These are phyloP conservation scores for Peribolospora baueri DNA, from an alignment of 768 basidiomycete species.

Conservation along the genomic window DNA sequence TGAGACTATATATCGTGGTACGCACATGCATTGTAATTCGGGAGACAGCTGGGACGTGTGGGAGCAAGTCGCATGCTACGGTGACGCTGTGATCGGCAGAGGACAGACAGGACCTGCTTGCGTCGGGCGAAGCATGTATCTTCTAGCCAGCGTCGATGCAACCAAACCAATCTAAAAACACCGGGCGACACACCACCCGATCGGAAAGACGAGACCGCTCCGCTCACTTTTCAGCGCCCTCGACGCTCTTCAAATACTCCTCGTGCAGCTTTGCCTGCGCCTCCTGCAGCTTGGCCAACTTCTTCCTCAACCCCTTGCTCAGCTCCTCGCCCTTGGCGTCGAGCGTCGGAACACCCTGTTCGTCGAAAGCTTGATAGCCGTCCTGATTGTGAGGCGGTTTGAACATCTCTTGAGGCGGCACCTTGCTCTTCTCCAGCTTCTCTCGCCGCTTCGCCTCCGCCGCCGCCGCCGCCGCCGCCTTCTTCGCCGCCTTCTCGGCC, in stretches of 20 bases:
- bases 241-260: constrained; percentile 24
- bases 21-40: no score
- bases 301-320: constrained; percentile 58
- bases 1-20: no score
- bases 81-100: no score
- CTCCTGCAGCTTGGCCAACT: constrained; percentile 43
- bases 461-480: constrained; percentile 18
- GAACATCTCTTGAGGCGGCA: constrained; percentile 54
- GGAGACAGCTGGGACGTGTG: no score
- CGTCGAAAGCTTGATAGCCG: constrained; percentile 62
- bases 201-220: no score
- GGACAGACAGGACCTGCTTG: no score
- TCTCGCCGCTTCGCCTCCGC: constrained; percentile 33
- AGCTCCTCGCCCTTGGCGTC: constrained; percentile 64
- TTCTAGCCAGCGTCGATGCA: no score
- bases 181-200: no score
- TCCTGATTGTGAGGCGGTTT: constrained; percentile 50
- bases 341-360: constrained; percentile 57
- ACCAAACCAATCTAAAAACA: no score
- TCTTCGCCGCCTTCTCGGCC: constrained; percentile 45
- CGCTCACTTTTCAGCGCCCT: no score
- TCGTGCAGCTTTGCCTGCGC: constrained; percentile 55
- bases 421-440: constrained; percentile 63
- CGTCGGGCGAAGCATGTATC: no score
- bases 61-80: no score